Base-by-base conservation (phyloP, 352 stramenopile species). In the Pythium aristosporum region DNA sequence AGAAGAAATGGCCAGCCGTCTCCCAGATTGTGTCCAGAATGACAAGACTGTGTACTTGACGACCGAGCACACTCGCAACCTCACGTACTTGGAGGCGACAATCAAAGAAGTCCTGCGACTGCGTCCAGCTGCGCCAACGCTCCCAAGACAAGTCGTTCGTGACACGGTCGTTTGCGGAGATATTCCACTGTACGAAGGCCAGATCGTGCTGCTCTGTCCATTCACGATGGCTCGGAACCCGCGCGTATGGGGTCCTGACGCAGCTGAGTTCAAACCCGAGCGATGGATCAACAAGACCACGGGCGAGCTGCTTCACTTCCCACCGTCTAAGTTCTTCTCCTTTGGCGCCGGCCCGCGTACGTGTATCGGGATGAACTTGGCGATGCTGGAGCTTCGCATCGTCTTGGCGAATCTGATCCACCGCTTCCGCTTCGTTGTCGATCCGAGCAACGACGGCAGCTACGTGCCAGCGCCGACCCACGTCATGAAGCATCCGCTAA, bases 31-130 rank as follows among this genome's bases (percentile, higher is more conserved):
- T 36, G 25, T 30, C 3, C 3, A 5, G 25, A 30, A 30, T 2
- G 25, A 30, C 25, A 30, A 30, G 25, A 30, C 25, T 16, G 25
- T 37, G 20, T 68, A 60, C 39, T 43, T 65, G 23, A 65, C 57
- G 2, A 48, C 57, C 2, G 57, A 65, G 3, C 47, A 58, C n/a
- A 65, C 37, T 1, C 47, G 47, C 23, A 36, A 50, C 16, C 48
- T 57, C 2, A n/a, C 36, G 9, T 65, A 90, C 51, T 50, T 90
- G 16, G 72, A 85, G 21, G 85, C 80, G 0, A 71, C 77, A 2
- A 52, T 92, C 18, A 78, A 74, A n/a, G 85, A 94, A 55, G 82
- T 72, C 16, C 55, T 93, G 48, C 77, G 86, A 0, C 55, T 95
- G 30, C 78, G 80, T 51, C 86, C 86, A 37, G 49, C 79, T 8